phyloP scores from a whole-genome alignment of 129 eudicot species.

The Erigeron canadensis region DNA sequence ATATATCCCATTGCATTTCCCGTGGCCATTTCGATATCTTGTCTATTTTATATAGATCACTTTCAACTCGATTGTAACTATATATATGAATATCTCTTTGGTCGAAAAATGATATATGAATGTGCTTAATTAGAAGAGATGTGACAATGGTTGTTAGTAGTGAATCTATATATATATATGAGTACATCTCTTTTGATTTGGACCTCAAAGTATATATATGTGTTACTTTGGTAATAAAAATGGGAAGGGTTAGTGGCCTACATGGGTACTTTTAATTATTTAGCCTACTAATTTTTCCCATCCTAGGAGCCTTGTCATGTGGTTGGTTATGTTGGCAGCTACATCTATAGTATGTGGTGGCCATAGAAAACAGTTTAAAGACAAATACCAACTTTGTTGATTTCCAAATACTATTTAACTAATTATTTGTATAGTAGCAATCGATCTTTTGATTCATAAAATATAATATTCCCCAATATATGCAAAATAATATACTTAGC shows the following conservation, averaged over 20 bases:
- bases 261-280: constrained; percentile 13
- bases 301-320: constrained; percentile 26
- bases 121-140: constrained; percentile 19
- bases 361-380: not conserved
- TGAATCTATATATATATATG: not conserved
- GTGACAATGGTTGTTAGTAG: constrained; percentile 23
- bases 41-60: not conserved
- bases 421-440: not conserved
- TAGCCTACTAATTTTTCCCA: constrained; percentile 23
- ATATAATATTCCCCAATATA: too few species aligned
- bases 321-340: not conserved
- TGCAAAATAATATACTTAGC: too few species aligned
- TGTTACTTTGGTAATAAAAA: not conserved
- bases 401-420: not conserved
- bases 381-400: not conserved
- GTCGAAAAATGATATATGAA: constrained; percentile 5
- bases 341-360: not conserved
- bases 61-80: too few species aligned
- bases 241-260: constrained; percentile 27
- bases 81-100: too few species aligned
- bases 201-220: not conserved
- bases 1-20: constrained; percentile 23
- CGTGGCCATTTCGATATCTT: constrained; percentile 27
- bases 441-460: not conserved
- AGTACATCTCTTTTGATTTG: not conserved